A percentile compares a stretch with the other conserved stretches of the same genome.
These are phyloP conservation scores for Vishniacozyma victoriae DNA, from an alignment of 768 basidiomycete species.

Conservation along the genomic window DNA sequence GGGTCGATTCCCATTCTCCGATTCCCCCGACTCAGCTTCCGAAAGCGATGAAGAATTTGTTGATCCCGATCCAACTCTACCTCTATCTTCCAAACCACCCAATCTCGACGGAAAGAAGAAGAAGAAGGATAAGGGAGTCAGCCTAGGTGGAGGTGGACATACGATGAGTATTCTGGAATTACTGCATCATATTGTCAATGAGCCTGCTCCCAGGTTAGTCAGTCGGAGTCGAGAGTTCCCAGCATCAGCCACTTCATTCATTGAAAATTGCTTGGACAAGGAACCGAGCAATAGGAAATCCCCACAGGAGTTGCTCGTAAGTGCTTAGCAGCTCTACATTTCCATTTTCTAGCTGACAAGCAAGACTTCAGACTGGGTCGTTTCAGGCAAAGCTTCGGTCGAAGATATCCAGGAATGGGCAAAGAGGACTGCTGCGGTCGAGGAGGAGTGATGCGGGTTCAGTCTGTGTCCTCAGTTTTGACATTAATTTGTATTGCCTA, in stretches of 20 bases:
- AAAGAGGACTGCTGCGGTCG: too few species aligned
- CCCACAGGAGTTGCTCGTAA: constrained; percentile 68
- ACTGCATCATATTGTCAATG: constrained; percentile 96
- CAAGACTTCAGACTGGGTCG: too few species aligned
- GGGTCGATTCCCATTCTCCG: constrained; percentile 91
- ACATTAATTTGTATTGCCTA: too few species aligned
- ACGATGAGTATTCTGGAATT: constrained; percentile 98
- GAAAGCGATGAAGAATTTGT: neutral
- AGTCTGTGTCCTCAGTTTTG: too few species aligned
- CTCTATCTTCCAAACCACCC: constrained; percentile 30
- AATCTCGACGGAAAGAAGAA: constrained; percentile 39
- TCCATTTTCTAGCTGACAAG: too few species aligned
- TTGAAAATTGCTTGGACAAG: constrained; percentile 85
- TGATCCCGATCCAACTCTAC: constrained; percentile 36
- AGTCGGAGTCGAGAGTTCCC: constrained; percentile 61
- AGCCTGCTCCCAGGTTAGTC: constrained; percentile 83
- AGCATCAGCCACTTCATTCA: constrained; percentile 69
- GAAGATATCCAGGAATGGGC: too few species aligned
- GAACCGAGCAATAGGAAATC: constrained; percentile 76
- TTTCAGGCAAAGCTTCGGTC: too few species aligned
- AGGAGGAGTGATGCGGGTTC: too few species aligned
- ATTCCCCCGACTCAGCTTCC: constrained; percentile 27
- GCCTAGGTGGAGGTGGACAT: constrained; percentile 91
- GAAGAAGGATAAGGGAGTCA: constrained; percentile 58
- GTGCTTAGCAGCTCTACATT: too few species aligned